phyloP scores from a whole-genome alignment of 2,329 filamentous ascomycete genomes.

The Alternaria novae-zelandiae region DNA sequence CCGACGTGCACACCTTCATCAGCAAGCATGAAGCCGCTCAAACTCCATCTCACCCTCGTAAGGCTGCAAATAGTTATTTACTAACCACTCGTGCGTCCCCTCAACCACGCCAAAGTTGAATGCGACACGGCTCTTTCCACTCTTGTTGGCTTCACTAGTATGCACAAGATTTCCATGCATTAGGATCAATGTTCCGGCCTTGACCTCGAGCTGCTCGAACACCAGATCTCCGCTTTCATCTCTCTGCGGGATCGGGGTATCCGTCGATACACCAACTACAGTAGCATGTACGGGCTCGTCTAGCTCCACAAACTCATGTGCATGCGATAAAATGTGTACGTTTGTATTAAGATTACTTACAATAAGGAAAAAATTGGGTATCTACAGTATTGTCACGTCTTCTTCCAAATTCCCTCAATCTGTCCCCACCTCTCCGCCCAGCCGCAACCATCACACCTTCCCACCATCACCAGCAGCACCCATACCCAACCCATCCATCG shows the following conservation, averaged over 20 bases:
- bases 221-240: neutral
- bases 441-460: neutral
- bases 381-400: neutral
- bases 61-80: neutral
- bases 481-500: slow-evolving; percentile 34
- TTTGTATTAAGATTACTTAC: neutral
- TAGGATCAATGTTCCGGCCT: neutral
- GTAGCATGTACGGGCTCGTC: rapidly evolving
- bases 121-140: neutral
- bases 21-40: neutral
- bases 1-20: rapidly evolving
- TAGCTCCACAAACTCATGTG: neutral
- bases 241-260: rapidly evolving
- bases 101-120: neutral
- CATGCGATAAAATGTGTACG: neutral
- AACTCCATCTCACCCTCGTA: neutral
- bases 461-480: slow-evolving; percentile 2
- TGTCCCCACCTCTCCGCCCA: neutral
- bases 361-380: neutral
- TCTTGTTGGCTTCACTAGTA: neutral
- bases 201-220: neutral
- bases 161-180: neutral
- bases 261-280: rapidly evolving
- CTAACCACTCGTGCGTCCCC: neutral
- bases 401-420: no score